phyloP scores from a whole-genome alignment of 2,329 filamentous ascomycete species.

The Metarhizium album region DNA sequence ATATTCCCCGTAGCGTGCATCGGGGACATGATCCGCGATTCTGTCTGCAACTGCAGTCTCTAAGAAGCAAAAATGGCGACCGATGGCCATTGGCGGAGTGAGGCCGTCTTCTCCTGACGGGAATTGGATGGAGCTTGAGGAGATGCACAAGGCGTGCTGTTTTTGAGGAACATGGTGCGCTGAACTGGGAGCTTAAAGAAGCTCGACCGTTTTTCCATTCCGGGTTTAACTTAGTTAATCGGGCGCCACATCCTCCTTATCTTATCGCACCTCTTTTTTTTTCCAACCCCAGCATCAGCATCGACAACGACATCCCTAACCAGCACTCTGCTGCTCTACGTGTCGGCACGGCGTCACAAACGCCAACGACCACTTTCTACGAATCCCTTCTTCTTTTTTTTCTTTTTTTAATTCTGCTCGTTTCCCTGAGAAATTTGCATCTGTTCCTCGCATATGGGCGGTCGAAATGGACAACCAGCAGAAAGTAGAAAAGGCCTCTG shows the following conservation, averaged over 20 bases:
- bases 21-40: too few relatives aligned
- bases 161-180: too few relatives aligned
- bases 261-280: not conserved
- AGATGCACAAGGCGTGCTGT: too few relatives aligned
- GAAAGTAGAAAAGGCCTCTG: conserved; percentile 3
- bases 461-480: conserved; percentile 1
- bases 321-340: not conserved
- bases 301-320: not conserved
- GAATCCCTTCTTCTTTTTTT: too few relatives aligned
- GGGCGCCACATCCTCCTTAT: conserved; percentile 12
- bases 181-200: not conserved
- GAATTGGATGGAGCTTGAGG: too few relatives aligned
- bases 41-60: too few relatives aligned
- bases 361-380: not conserved
- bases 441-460: not conserved
- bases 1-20: too few relatives aligned
- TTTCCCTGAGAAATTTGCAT: not conserved
- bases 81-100: too few relatives aligned
- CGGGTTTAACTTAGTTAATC: conserved; percentile 14
- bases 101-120: too few relatives aligned
- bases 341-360: not conserved
- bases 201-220: conserved; percentile 6
- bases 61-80: too few relatives aligned
- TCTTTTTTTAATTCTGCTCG: not conserved
- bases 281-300: not conserved